Base-by-base conservation (phyloP, 1,139 yeast genomes). In the Saccharomycopsis crataegensis region DNA sequence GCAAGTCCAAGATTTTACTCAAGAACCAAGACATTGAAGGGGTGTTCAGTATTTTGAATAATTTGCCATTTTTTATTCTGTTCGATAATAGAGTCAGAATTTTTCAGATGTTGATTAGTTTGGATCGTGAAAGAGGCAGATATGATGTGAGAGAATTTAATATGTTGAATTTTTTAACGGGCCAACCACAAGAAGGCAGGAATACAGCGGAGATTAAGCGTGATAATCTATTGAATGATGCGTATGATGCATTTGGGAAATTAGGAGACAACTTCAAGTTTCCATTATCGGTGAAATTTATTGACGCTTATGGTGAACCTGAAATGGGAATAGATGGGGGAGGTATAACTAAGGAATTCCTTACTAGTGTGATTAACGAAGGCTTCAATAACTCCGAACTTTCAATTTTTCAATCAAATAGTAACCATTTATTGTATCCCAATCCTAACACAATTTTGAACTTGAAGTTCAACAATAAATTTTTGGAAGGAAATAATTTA, bases 301-400 rank as follows among this genome's bases (percentile, higher is more conserved):
- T 71, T 50, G 86, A 87, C 63, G 79, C 83, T 57, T 79, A 83
- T 67, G 96, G 95, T 0, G 80, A 78, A 33, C 78, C 73, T 46
- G 95, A 86, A 62, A 93, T 86, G 0, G 99, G 99, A 1, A 85
- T 93, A 53, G 99, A 93, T 67, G 99, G 99, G 5, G 99, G 99
- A 9, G 99, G 99, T 1, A 73, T 93, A 28, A 91, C 98, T 0
- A 91, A 93, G 65, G 99, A 93, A 63, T 83, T 93, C 60, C 70
- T 93, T 54, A 89, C 93, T 1, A 74, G 85, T 50, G 83, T 89
- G 0, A 80, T 85, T 1, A 72, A 72, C 8, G 89, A 86, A 60
- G 95, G 88, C 0, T 86, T 91, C 60, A 67, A 71, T 28, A 78
- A 56, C 52, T 67, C 54, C 49, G 71, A 65, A 53, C 65, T 64